A percentile compares a stretch with the other conserved stretches of the same genome.
phyloP scores from a whole-genome alignment of 108 stramenopile species.

The Schizochytrium sp. region DNA sequence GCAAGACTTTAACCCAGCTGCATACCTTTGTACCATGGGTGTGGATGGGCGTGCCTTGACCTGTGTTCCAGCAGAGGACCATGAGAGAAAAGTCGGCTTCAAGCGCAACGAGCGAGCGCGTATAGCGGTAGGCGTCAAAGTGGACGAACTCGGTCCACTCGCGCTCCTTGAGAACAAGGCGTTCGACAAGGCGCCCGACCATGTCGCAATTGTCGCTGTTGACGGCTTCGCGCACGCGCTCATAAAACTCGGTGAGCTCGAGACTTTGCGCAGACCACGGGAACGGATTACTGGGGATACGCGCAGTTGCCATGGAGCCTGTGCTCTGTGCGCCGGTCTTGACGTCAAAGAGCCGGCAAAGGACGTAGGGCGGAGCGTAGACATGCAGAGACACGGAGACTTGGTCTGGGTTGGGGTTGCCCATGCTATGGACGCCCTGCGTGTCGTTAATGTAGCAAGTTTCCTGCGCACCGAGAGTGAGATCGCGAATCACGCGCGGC shows the following conservation, averaged over 20 bases:
- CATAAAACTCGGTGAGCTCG: neutral
- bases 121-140: neutral
- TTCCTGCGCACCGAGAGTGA: neutral
- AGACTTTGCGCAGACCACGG: neutral
- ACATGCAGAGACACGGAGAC: slow-evolving; percentile 1
- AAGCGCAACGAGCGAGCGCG: neutral
- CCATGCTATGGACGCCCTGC: slow-evolving; percentile 7
- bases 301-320: neutral
- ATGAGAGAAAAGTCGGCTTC: neutral
- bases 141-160: neutral
- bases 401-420: neutral
- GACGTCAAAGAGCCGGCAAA: neutral
- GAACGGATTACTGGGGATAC: neutral
- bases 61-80: neutral
- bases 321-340: neutral
- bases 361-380: slow-evolving; percentile 1
- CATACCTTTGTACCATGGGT: neutral
- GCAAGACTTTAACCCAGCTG: neutral
- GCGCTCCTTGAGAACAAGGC: neutral
- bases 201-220: neutral
- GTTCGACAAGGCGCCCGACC: neutral
- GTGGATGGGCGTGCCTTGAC: neutral
- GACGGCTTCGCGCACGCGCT: neutral
- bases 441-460: slow-evolving; percentile 14
- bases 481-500: neutral